A percentile compares a stretch with the other conserved stretches of the same genome.
These are phyloP conservation scores for Solioccasus polychromus DNA, from an alignment of 768 basidiomycete species.

Conservation along the genomic window DNA sequence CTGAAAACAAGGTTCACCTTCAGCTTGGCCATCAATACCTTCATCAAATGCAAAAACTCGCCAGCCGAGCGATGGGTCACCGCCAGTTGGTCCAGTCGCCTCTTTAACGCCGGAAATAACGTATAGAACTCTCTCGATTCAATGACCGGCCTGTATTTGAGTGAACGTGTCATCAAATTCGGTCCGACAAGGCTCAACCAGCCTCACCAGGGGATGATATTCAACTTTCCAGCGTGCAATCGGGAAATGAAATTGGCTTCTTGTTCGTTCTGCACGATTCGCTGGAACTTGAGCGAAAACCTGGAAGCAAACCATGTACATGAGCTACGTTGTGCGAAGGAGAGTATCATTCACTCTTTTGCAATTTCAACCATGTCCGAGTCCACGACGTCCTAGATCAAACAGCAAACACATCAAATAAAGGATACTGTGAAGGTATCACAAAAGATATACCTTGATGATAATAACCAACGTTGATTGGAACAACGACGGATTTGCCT, in stretches of 20 bases:
- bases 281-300: constrained; percentile 55
- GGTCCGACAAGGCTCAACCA: too few relatives aligned
- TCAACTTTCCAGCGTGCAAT: constrained; percentile 52
- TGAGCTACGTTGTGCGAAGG: too few relatives aligned
- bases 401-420: too few relatives aligned
- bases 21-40: constrained; percentile 67
- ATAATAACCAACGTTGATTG: constrained; percentile 59
- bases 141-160: constrained; percentile 51
- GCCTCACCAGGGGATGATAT: constrained; percentile 57
- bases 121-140: constrained; percentile 59
- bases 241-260: constrained; percentile 60
- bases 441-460: constrained; percentile 56
- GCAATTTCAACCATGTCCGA: constrained; percentile 57
- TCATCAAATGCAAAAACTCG: constrained; percentile 54
- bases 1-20: constrained; percentile 40
- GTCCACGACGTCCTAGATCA: constrained; percentile 56
- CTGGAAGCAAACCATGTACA: too few relatives aligned
- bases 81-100: constrained; percentile 44
- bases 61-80: constrained; percentile 50
- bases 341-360: constrained; percentile 42
- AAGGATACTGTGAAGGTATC: background rate
- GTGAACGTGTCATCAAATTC: too few relatives aligned
- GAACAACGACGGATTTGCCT: constrained; percentile 56
- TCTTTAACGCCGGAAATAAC: constrained; percentile 47
- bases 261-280: constrained; percentile 62